A percentile compares a stretch with the other conserved stretches of the same genome.
phyloP scores from a whole-genome alignment of 2,329 filamentous ascomycete genomes.

The Penicillium carneum region DNA sequence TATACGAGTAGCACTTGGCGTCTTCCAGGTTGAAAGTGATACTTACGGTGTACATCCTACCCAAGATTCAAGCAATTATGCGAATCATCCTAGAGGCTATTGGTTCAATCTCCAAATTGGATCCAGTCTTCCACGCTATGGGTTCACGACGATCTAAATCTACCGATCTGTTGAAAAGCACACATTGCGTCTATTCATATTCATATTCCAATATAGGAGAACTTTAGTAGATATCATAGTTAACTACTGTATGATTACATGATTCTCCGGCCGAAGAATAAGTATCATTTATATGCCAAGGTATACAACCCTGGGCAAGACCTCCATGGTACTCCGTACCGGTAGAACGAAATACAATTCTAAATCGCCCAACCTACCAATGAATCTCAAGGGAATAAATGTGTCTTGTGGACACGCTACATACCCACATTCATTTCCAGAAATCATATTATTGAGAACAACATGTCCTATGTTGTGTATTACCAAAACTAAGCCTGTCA shows the following conservation, averaged over 20 bases:
- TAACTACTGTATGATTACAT: neutral
- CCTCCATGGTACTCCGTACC: neutral
- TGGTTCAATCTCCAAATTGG: slow-evolving; percentile 2
- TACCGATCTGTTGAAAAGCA: neutral
- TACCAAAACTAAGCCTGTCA: neutral
- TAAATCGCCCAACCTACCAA: neutral
- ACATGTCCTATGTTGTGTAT: neutral
- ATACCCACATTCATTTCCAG: slow-evolving; percentile 11
- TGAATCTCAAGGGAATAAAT: neutral
- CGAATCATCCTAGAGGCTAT: slow-evolving; percentile 4
- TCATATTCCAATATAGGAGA: no score
- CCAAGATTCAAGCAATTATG: slow-evolving; percentile 8
- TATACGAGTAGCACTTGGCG: neutral
- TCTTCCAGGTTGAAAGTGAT: neutral
- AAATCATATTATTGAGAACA: neutral
- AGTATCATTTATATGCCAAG: no score
- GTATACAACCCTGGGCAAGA: neutral
- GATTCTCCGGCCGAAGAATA: neutral
- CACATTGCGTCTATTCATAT: neutral
- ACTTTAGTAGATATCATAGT: no score
- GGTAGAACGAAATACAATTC: neutral
- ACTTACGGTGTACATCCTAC: neutral
- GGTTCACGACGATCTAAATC: slow-evolving; percentile 7
- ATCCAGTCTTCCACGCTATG: neutral
- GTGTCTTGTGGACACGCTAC: slow-evolving; percentile 1